Evolutionary conservation across 768 basidiomycete genomes (phyloP), one percentile per base, ranked within the genome.

Genomic region (Clitopilus hobsonii): DNA sequence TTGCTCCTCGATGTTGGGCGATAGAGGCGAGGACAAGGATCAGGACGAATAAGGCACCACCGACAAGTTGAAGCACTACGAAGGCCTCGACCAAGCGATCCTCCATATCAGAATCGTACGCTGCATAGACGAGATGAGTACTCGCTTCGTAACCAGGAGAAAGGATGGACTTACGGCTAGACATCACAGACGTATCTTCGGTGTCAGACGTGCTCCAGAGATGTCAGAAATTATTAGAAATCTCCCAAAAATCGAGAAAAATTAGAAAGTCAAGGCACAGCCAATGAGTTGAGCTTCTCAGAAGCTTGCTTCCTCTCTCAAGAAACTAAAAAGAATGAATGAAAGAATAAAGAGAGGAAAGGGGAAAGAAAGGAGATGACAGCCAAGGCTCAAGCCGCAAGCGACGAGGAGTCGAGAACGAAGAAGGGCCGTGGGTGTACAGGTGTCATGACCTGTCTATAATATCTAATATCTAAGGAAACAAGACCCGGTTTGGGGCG

Each of bases 11-110:
- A 3, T 41, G 53, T 30, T 64, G 61, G 23, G 60, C 66, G 24
- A 71, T 52, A 29, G 63, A 56, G 8, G 71, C 71, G 6, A 69
- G 58, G 13, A 68, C 49, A 8, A 66, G 49, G 20, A 62, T 63
- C 25, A 73, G 23, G 11, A 56, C 41, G 50, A 69, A 70, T 18
- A 61, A 59, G 20, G 59, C 25, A 4, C 62, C 62, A 26, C 71
- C 71, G 7, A 65, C 49, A 14, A 71, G 38, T 49, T 72, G 67
- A 6, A 73, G 58, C 41, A 56, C 66, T 28, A 70, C 59, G 54
- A 74, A 74, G 6, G 61, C 61, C 11, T 61, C 54, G 6, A 67
- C 54, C 3, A 38, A 38, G 30, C 54, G 23, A 49, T 14, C 23
- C 45, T 28, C 32, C 22, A 48, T 32, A 53, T 49, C 6, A 29